phyloP scores from a whole-genome alignment of 192 early-diverging fungal genomes.

The Entophlyctis helioformis region DNA sequence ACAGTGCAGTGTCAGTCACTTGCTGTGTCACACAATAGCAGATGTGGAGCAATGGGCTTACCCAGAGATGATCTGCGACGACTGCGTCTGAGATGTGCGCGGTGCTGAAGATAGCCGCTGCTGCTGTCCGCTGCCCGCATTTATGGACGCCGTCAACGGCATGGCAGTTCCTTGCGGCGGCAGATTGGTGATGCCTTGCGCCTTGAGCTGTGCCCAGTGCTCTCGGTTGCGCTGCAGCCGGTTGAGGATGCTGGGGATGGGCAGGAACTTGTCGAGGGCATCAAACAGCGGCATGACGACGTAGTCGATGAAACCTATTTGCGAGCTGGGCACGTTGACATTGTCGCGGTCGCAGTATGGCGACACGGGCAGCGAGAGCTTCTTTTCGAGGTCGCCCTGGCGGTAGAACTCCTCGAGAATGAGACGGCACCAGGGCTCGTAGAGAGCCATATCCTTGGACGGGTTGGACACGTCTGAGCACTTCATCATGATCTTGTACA shows the following conservation, averaged over 20 bases:
- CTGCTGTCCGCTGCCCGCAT: no score
- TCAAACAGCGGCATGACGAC: constrained; percentile 28
- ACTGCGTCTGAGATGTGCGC: no score
- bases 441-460: constrained; percentile 27
- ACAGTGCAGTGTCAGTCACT: no score
- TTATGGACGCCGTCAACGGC: no score
- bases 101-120: no score
- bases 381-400: constrained; percentile 39
- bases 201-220: no score
- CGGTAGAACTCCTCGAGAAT: constrained; percentile 34
- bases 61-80: no score
- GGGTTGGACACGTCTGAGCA: constrained; percentile 45
- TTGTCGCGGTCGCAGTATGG: constrained; percentile 41
- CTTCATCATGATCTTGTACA: constrained; percentile 42
- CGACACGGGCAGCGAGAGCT: constrained; percentile 24
- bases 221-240: constrained; percentile 20
- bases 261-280: constrained; percentile 20
- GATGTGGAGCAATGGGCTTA: no score
- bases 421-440: constrained; percentile 22
- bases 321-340: constrained; percentile 29
- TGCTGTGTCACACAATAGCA: no score
- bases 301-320: constrained; percentile 38
- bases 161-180: no score
- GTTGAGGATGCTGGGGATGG: constrained; percentile 15
- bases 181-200: no score